phyloP scores from a whole-genome alignment of 768 basidiomycete species.

The Tephrocybe sp. region DNA sequence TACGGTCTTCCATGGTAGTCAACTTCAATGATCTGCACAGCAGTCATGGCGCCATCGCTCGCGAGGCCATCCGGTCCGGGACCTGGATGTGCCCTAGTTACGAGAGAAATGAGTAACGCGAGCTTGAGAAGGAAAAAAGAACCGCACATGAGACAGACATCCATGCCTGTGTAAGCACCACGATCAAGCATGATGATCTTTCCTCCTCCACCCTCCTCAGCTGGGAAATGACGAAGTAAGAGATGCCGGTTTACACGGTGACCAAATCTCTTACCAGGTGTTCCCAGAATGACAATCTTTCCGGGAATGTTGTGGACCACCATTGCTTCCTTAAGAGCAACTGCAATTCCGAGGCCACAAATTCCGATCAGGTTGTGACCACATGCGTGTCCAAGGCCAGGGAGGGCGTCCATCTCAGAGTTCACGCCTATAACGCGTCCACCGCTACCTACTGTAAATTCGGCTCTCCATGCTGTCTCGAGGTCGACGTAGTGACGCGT shows the following conservation, averaged over 20 bases:
- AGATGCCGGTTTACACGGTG: no score
- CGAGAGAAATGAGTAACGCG: no score
- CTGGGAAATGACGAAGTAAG: no score
- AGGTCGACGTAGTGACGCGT: slow-evolving; percentile 69
- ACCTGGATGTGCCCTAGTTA: no score
- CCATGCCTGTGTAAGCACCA: slow-evolving; percentile 80
- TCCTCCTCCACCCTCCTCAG: slow-evolving; percentile 77
- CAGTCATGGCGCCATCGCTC: no score
- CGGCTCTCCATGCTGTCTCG: slow-evolving; percentile 76
- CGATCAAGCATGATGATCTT: slow-evolving; percentile 71
- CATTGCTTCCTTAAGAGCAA: slow-evolving; percentile 70
- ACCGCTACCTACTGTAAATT: slow-evolving; percentile 54
- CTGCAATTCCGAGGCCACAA: slow-evolving; percentile 69
- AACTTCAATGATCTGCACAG: no score
- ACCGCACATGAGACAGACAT: slow-evolving; percentile 70
- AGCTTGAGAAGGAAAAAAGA: no score
- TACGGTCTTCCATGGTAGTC: no score
- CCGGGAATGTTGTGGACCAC: slow-evolving; percentile 60
- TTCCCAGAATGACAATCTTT: slow-evolving; percentile 72
- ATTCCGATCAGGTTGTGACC: slow-evolving; percentile 85
- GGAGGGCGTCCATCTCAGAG: slow-evolving; percentile 73
- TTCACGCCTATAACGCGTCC: slow-evolving; percentile 75
- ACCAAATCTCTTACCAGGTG: no score
- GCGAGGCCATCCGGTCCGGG: no score
- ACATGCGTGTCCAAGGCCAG: slow-evolving; percentile 63